Percentiles rank a stretch among this genome's conserved stretches.
These are phyloP conservation scores for Hypoxylon cercidicola DNA, from an alignment of 495 filamentous ascomycete genomes.

Conservation along the genomic window DNA sequence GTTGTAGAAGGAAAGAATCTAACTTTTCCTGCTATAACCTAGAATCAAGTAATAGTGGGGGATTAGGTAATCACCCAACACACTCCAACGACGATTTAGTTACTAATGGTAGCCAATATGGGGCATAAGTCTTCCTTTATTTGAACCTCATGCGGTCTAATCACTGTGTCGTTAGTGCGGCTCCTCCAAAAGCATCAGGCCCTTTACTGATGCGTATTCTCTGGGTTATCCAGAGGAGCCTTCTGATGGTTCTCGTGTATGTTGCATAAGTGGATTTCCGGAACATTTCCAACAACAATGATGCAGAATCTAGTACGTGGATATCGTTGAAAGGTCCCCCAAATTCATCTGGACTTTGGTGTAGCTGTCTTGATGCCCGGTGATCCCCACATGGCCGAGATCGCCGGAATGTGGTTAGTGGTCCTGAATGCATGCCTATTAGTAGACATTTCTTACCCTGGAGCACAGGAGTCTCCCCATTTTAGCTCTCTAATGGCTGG, in stretches of 20 bases:
- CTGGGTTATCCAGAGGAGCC: not conserved
- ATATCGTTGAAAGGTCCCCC: not conserved
- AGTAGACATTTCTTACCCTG: too few relatives aligned
- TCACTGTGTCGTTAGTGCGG: not conserved
- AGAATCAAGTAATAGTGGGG: too few relatives aligned
- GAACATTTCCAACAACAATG: not conserved
- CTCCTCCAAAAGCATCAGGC: not conserved
- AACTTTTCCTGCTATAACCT: too few relatives aligned
- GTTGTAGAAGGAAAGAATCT: too few relatives aligned
- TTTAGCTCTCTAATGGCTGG: too few relatives aligned
- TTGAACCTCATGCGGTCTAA: too few relatives aligned
- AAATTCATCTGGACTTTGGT: conserved; percentile 8
- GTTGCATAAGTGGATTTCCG: not conserved
- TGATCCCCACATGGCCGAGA: conserved; percentile 6
- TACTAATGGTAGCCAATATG: too few relatives aligned
- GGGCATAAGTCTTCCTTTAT: too few relatives aligned
- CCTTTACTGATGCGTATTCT: not conserved
- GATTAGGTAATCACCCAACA: too few relatives aligned
- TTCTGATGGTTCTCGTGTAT: not conserved
- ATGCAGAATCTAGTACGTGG: not conserved
- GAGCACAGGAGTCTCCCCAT: too few relatives aligned
- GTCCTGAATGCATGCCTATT: not conserved
- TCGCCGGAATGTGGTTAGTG: conserved; percentile 3
- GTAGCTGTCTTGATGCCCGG: conserved; percentile 4
- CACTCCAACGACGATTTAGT: too few relatives aligned